These are phyloP conservation scores for Blastobotrys niveus DNA, from an alignment of 1,139 yeast species.

Conservation along the genomic window DNA sequence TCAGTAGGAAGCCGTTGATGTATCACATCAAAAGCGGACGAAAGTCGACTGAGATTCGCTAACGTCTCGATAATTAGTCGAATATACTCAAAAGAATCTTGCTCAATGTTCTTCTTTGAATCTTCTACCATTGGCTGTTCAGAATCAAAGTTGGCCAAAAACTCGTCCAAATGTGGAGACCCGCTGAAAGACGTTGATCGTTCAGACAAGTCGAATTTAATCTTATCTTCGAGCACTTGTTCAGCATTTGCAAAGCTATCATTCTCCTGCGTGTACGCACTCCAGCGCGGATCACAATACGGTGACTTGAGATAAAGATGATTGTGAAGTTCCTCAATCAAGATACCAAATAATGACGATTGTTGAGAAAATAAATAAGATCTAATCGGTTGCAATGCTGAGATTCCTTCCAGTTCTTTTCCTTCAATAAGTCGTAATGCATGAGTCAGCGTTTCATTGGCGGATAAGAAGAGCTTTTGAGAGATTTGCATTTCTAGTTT, in stretches of 20 bases:
- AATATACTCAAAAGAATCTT: conserved; percentile 53
- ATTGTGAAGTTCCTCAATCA: conserved; percentile 70
- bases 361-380: conserved; percentile 59
- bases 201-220: conserved; percentile 29
- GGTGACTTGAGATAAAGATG: conserved; percentile 63
- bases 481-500: conserved; percentile 59
- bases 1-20: conserved; percentile 46
- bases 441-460: conserved; percentile 54
- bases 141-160: conserved; percentile 35
- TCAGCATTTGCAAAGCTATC: conserved; percentile 27
- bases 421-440: conserved; percentile 55
- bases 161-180: conserved; percentile 37
- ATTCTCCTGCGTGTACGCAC: conserved; percentile 27
- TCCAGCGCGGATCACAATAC: conserved; percentile 35
- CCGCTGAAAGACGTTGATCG: conserved; percentile 25
- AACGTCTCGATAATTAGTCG: conserved; percentile 54
- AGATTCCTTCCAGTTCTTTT: conserved; percentile 56
- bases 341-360: conserved; percentile 55
- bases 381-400: conserved; percentile 54
- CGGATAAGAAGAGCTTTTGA: conserved; percentile 64
- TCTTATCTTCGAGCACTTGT: conserved; percentile 31
- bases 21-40: conserved; percentile 54
- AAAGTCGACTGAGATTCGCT: conserved; percentile 56
- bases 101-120: conserved; percentile 34
- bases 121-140: conserved; percentile 25